Evolutionary conservation across 768 basidiomycete genomes (phyloP), one percentile per base, ranked within the genome.

Genomic region (Boletus speciosus): DNA sequence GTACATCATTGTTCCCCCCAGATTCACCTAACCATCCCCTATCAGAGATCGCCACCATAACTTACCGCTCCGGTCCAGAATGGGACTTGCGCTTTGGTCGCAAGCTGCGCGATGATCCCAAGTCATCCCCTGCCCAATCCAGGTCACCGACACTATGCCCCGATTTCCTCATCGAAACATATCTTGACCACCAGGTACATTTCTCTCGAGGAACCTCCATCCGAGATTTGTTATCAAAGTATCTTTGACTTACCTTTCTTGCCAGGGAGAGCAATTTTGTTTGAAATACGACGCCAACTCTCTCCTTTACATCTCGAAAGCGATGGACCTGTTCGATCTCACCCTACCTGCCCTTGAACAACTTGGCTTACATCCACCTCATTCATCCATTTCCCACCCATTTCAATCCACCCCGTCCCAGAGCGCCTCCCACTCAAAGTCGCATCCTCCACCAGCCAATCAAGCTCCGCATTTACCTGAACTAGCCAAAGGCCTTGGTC

Each of bases 321-420:
- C 97, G 32, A 99, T 99, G 97, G 97, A 98, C 70, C 79, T 98
- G 0, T 99, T 99, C 72, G 96, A 98, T 73, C 86, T 99, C 83
- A 93, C 93, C 5, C 74, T 76, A 1, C 80, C 90, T 15, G 81
- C 93, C 15, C 80, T 99, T 16, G 69, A 80, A 45, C 81, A 81
- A 25, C 81, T 98, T 31, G 78, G 81, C 32, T 76, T 98, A 39
- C 67, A 67, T 11, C 64, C 69, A 23, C 66, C 61, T 5, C 64
- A 54, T 5, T 48, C 58, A 41, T 60, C 57, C 32, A 50, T 37
- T 52, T 58, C 63, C 21, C 61, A 42, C 49, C 55, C 63, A 61
- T 29, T 66, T 57, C 6, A 60, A 41, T 23, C 59, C 37, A 23
- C 49, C 55, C 55, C 61, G 5, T 31, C 59, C 19, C 48, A 57